These are phyloP conservation scores for Ceratocystis ficicola DNA, from an alignment of 2,329 filamentous ascomycete species.

Conservation along the genomic window DNA sequence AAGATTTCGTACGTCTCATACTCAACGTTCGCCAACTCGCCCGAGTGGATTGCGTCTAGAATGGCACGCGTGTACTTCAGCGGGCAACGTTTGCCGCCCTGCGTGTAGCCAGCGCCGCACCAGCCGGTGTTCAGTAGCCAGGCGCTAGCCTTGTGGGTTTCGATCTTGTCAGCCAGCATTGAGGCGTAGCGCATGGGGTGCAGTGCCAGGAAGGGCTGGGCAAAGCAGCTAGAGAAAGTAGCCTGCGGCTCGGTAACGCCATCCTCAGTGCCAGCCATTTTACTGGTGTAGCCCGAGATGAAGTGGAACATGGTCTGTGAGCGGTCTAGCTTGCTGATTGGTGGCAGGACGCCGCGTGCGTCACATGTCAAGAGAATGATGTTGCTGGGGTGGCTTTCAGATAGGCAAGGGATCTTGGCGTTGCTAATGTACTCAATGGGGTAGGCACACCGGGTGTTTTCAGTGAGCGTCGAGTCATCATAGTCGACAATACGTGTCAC, in stretches of 20 bases:
- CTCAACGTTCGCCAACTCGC: constrained; percentile 82
- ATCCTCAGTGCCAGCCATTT: constrained; percentile 99
- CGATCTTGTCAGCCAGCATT: constrained; percentile 98
- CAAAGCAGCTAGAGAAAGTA: constrained; percentile 98
- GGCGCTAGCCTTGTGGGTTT: constrained; percentile 85
- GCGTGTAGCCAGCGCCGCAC: constrained; percentile 82
- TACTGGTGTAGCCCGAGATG: constrained; percentile 98
- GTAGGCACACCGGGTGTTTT: constrained; percentile 96
- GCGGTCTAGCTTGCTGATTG: constrained; percentile 90
- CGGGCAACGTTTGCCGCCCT: constrained; percentile 91
- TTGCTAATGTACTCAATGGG: constrained; percentile 98
- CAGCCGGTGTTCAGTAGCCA: constrained; percentile 98
- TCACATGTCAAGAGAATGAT: constrained; percentile 98
- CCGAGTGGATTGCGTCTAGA: constrained; percentile 89
- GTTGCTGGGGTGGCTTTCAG: constrained; percentile 79
- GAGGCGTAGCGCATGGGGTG: constrained; percentile 98
- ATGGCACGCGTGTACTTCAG: constrained; percentile 98
- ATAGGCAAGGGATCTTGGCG: constrained; percentile 95
- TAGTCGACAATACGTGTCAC: constrained; percentile 85
- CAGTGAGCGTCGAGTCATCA: constrained; percentile 85
- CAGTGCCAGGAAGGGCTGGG: constrained; percentile 94
- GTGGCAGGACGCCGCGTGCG: constrained; percentile 89
- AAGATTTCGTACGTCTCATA: constrained; percentile 95
- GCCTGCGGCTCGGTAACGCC: constrained; percentile 94
- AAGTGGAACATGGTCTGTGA: constrained; percentile 99